Base-by-base conservation (phyloP, 306 rosid genomes). In the Vigna radiata region DNA sequence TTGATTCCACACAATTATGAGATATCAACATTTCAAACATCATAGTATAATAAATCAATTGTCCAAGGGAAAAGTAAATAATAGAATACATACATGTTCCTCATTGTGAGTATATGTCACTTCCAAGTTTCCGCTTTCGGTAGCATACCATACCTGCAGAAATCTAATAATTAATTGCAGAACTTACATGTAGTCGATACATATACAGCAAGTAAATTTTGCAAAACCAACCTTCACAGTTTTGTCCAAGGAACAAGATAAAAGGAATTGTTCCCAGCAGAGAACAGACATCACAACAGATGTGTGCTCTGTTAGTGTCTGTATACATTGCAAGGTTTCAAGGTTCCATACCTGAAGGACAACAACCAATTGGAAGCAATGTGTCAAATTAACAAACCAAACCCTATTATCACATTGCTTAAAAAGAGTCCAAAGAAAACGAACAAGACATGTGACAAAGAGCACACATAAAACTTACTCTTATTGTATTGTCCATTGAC, bases 201-300 rank as follows among this genome's bases (percentile, higher is more conserved):
- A 56, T 33, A 63, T 14, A 55, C 25, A 12, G 66, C 53, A 72
- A 73, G 75, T n/a, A 56, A 77, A 31, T 15, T 33, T 41, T 60
- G 54, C 50, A 78, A 79, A 52, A 76, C 70, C 8, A 56, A 92
- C 98, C 98, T 92, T 95, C 70, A 95, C 87, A 72, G 94, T 89
- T 72, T 89, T 76, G 90, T 95, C 98, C 67, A 95, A 85, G 6
- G 98, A 95, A 73, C 92, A 88, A 43, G 98, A 90, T 79, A 95
- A 78, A 55, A 95, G 96, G 73, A 92, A 95, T 85, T 95, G 97
- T 27, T 95, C 97, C 98, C 98, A 95, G 83, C 96, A 92, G 79
- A 95, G 97, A 82, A 95, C 85, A 78, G 98, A 95, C 98, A 92
- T 95, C 74, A 95, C 98, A 77, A 95, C 98, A 27, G 96, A 79